Conservation (phyloP, 108 stramenopile species). For the Bacterosira constricta region DNA sequence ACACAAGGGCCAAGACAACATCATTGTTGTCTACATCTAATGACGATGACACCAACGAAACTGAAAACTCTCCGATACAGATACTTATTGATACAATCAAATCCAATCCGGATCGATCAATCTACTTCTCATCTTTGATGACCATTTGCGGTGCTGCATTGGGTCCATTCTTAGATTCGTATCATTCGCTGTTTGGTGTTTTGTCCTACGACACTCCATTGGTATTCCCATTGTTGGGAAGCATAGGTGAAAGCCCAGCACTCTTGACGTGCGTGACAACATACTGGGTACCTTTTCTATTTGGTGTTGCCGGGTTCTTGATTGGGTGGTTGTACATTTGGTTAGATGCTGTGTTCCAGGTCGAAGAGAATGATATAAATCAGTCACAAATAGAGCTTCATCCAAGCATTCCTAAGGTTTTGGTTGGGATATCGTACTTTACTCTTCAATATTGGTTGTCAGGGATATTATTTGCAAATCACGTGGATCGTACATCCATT, state of each 20-base stretch:
- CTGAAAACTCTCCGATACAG: slow-evolving; percentile 8
- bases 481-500: slow-evolving; percentile 59
- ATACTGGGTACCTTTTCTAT: slow-evolving; percentile 86
- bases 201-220: slow-evolving; percentile 79
- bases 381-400: slow-evolving; percentile 9
- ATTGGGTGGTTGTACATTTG: slow-evolving; percentile 87
- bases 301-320: slow-evolving; percentile 83
- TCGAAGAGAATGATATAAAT: not conserved
- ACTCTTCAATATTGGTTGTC: slow-evolving; percentile 89
- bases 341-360: slow-evolving; percentile 48
- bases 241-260: slow-evolving; percentile 40
- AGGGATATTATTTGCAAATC: slow-evolving; percentile 56
- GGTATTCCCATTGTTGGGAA: slow-evolving; percentile 52
- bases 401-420: slow-evolving; percentile 54
- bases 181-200: slow-evolving; percentile 82
- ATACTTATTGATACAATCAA: slow-evolving; percentile 6
- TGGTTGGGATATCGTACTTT: slow-evolving; percentile 81
- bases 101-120: slow-evolving; percentile 32
- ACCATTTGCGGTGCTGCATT: slow-evolving; percentile 68
- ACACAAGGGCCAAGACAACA: not conserved
- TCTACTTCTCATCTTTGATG: slow-evolving; percentile 66
- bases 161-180: slow-evolving; percentile 88
- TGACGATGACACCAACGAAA: not conserved
- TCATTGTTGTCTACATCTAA: not conserved
- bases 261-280: slow-evolving; percentile 64